A percentile compares a stretch with the other conserved stretches of the same genome.
Evolutionary conservation across 352 stramenopile species (phyloP).

Genomic region (Elongisporangium prolatum): DNA sequence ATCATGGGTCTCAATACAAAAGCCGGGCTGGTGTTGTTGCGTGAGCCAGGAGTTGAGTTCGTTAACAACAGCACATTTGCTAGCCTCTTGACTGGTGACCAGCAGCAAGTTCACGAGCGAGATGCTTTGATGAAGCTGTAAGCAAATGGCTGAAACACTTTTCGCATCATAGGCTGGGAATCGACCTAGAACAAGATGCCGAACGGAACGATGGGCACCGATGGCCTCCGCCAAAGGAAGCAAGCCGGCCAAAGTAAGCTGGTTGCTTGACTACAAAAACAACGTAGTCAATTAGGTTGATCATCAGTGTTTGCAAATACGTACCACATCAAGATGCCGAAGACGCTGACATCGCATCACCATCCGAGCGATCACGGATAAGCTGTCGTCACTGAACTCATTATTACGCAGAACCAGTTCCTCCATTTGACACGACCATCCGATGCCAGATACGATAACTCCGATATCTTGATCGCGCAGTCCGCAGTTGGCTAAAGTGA

Average conservation of each 20-base stretch:
- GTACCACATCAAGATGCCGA: conserved; percentile 33
- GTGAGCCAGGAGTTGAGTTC: not conserved
- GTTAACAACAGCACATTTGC: not conserved
- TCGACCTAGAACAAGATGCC: conserved; percentile 24
- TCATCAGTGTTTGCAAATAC: conserved; percentile 2
- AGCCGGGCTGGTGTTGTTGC: not conserved
- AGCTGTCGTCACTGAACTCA: conserved; percentile 19
- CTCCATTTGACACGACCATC: conserved; percentile 28
- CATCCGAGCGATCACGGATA: conserved; percentile 23
- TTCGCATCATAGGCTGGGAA: conserved; percentile 8
- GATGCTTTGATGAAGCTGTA: conserved; percentile 14
- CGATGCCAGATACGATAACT: conserved; percentile 36
- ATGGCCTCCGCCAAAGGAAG: conserved; percentile 12
- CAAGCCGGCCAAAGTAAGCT: conserved; percentile 21
- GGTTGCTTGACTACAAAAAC: conserved; percentile 24
- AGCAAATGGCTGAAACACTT: conserved; percentile 9
- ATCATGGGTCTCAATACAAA: not conserved
- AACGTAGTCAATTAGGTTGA: conserved; percentile 1
- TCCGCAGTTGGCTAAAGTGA: conserved; percentile 33
- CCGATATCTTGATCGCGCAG: conserved; percentile 26
- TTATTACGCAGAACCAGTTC: conserved; percentile 33
- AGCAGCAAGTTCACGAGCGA: conserved; percentile 29
- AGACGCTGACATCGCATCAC: conserved; percentile 26
- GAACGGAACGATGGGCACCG: conserved; percentile 17
- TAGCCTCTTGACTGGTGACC: conserved; percentile 2